These are phyloP conservation scores for Pyrenula massariospora DNA, from an alignment of 495 filamentous ascomycete species.

Conservation along the genomic window DNA sequence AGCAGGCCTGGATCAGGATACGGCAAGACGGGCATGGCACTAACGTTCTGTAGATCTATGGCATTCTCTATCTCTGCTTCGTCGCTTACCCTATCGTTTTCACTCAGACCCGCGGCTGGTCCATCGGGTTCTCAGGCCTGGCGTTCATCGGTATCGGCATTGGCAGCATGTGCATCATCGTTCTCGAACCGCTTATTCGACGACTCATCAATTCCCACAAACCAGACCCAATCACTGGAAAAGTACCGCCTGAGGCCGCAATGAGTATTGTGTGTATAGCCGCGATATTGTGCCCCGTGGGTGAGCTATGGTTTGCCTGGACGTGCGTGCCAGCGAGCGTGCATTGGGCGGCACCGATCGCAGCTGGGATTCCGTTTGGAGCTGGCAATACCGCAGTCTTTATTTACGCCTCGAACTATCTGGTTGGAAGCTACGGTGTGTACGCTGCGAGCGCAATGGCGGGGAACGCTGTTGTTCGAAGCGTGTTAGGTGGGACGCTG, in stretches of 20 bases:
- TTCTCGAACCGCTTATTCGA: slow-evolving; percentile 57
- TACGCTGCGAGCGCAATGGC: slow-evolving; percentile 70
- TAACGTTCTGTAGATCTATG: slow-evolving; percentile 9
- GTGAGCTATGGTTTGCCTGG: slow-evolving; percentile 72
- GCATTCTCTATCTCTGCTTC: slow-evolving; percentile 78
- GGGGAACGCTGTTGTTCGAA: slow-evolving; percentile 63
- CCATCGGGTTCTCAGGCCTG: slow-evolving; percentile 52
- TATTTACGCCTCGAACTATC: slow-evolving; percentile 69
- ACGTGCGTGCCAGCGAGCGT: slow-evolving; percentile 61
- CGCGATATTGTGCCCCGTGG: slow-evolving; percentile 53
- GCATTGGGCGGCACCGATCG: slow-evolving; percentile 63
- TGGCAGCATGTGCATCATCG: slow-evolving; percentile 56
- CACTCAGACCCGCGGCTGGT: slow-evolving; percentile 59
- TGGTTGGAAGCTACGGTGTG: slow-evolving; percentile 66
- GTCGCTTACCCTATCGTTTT: slow-evolving; percentile 74
- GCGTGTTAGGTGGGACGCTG: slow-evolving; percentile 53
- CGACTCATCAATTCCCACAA: slow-evolving; percentile 59
- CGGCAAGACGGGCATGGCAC: slow-evolving; percentile 6
- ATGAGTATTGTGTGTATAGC: slow-evolving; percentile 62
- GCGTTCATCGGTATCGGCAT: slow-evolving; percentile 67
- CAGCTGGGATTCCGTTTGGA: slow-evolving; percentile 70
- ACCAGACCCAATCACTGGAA: slow-evolving; percentile 57
- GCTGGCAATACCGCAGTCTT: slow-evolving; percentile 67
- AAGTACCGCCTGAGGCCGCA: slow-evolving; percentile 59
- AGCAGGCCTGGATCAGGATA: no score